Conservation (phyloP, 1,284 basidiomycete genomes). For the Ustilago loliicola region DNA sequence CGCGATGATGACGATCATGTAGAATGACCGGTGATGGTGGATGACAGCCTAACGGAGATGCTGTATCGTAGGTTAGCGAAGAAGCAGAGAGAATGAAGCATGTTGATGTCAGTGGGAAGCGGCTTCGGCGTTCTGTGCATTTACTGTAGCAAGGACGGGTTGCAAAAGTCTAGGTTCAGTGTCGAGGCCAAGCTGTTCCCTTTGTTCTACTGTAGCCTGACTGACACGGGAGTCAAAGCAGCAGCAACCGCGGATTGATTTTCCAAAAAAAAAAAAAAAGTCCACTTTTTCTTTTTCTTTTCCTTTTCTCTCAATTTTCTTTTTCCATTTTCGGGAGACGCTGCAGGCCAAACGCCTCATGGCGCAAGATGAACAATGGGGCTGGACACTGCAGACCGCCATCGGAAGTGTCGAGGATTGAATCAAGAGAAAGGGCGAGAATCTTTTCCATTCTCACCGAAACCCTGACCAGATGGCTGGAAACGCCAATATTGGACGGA, state of each 20-base stretch:
- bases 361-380: too few species aligned
- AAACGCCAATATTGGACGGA: not conserved
- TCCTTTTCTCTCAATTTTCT: too few species aligned
- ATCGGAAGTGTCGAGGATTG: not conserved
- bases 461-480: not conserved
- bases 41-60: not conserved
- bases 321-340: too few species aligned
- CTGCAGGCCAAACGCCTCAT: too few species aligned
- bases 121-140: not conserved
- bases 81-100: not conserved
- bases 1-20: constrained; percentile 15
- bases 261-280: too few species aligned
- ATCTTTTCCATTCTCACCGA: not conserved
- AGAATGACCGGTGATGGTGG: not conserved
- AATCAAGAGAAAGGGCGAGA: not conserved
- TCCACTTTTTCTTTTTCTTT: too few species aligned
- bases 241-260: too few species aligned
- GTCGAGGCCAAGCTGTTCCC: not conserved
- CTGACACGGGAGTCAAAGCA: too few species aligned
- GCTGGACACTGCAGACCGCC: too few species aligned
- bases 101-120: constrained; percentile 6
- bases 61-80: too few species aligned
- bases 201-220: not conserved
- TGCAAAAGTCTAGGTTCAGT: not conserved
- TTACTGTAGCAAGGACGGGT: not conserved